Evolutionary conservation across 169 alveolate genomes (phyloP), one percentile per base, ranked within the genome.

Genomic region (Plasmodium sp.): DNA sequence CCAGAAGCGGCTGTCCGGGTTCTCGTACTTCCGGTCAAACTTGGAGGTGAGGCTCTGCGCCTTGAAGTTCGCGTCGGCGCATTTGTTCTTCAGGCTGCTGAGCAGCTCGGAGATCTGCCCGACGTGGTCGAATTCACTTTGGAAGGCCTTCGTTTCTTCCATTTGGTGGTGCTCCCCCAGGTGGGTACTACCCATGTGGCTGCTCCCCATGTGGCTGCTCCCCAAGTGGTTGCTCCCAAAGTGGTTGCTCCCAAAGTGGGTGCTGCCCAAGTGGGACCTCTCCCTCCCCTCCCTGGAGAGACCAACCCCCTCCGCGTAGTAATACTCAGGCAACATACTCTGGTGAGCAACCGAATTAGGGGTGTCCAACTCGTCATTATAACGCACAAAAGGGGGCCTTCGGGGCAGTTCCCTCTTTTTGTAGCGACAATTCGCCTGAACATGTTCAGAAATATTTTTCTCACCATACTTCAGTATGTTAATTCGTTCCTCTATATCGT

Each of bases 1-100:
- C 93, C 93, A 86, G 67, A 86, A 86, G 5, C 86, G 85, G 72
- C 58, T 75, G 51, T 86, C 93, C 27, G 93, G 93, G 43, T 86
- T 86, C 71, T 86, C 93, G 39, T 86, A 86, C 48, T 86, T 86
- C 5, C 74, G 9, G 31, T 79, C 71, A 39, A 86, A 86, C 62
- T 62, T 51, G 18, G 86, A 86, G 1, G 81, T 71, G 43, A 86
- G 48, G 33, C 41, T 58, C 71, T 86, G 74, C 31, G 73, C 81
- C 67, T 56, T 74, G 81, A 86, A 86, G 43, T 45, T 86, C n/a
- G 93, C 93, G 67, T 86, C 86, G 1, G 54, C 93, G 16, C 93
- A 86, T 31, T 86, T 86, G 16, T 86, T 86, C 33, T 86, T 86
- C 18, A 86, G 67, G 43, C 93, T 86, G 3, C 45, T 75, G 41